Base-by-base conservation (phyloP, 2,329 filamentous ascomycete genomes). In the Fusarium ambrosium region DNA sequence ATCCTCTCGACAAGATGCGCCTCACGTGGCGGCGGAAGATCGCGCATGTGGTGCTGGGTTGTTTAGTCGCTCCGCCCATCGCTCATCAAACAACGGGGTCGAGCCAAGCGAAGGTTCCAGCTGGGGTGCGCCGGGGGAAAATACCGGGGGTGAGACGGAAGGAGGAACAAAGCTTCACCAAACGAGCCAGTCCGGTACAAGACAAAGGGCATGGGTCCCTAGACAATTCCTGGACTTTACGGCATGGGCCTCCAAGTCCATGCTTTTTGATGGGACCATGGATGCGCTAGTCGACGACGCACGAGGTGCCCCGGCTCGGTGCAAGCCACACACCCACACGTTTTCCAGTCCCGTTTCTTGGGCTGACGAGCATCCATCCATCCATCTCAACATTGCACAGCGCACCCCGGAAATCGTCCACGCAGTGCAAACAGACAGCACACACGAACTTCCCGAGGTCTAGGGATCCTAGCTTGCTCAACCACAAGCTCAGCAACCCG, bases 11-110 rank as follows among this genome's bases (percentile, higher is more conserved):
- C 56, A 64, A 74, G 74, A 73, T 70, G 70, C 45, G 67, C 69
- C 77, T 81, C 80, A 81, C 80, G 80, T 81, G 80, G 80, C 77
- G 79, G 73, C 78, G 79, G 80, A 81, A 81, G 80, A 81, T 81
- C 80, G 79, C 80, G 78, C 79, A 80, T 81, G 77, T 72, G 76
- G 71, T 77, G 62, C 71, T 71, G 70, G 74, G 76, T 66, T 77
- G 62, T 74, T 75, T 77, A 68, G 67, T 69, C 53, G 63, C 70
- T 73, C 71, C 62, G 62, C 68, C 72, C 56, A 56, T 67, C 62
- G 72, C 56, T 72, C 69, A 72, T 74, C 71, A 66, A 74, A 74
- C 64, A 56, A 45, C 58, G 53, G 55, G 71, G 60, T 59, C 36
- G 48, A 71, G 58, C 66, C 66, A 60, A 60, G 62, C 53, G 39